These are phyloP conservation scores for Cladophialophora carrionii DNA, from an alignment of 2,329 filamentous ascomycete genomes.

Conservation along the genomic window DNA sequence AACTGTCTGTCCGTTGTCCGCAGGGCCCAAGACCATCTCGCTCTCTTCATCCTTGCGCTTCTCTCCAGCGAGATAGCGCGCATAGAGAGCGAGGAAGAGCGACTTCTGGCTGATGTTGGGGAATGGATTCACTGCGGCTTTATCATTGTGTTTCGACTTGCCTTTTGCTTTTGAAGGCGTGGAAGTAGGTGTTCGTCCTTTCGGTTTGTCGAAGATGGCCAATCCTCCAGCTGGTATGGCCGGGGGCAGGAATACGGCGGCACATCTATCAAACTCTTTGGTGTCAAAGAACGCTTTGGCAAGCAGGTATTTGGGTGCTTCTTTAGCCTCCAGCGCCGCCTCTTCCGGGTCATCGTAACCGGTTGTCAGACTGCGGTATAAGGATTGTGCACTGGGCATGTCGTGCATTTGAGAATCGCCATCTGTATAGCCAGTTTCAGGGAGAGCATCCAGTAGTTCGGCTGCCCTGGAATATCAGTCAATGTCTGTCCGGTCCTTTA, in stretches of 20 bases:
- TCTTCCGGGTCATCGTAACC: slow-evolving; percentile 71
- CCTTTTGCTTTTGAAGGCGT: slow-evolving; percentile 63
- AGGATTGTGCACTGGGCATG: slow-evolving; percentile 54
- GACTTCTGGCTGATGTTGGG: slow-evolving; percentile 80
- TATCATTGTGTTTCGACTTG: slow-evolving; percentile 54
- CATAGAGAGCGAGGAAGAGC: slow-evolving; percentile 87
- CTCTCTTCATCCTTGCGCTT: slow-evolving; percentile 95
- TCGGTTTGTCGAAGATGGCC: slow-evolving; percentile 49
- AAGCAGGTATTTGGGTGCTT: slow-evolving; percentile 81
- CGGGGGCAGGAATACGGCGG: slow-evolving; percentile 83
- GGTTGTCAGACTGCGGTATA: slow-evolving; percentile 53
- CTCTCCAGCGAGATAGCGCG: slow-evolving; percentile 89
- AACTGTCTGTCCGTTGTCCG: slow-evolving; percentile 78
- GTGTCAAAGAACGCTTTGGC: slow-evolving; percentile 96
- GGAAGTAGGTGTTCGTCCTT: slow-evolving; percentile 45
- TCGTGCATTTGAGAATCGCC: slow-evolving; percentile 62
- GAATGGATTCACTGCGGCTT: slow-evolving; percentile 46
- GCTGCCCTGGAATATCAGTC: slow-evolving; percentile 70
- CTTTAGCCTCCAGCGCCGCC: slow-evolving; percentile 73
- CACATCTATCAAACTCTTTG: slow-evolving; percentile 90
- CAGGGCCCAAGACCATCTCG: slow-evolving; percentile 94
- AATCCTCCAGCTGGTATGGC: slow-evolving; percentile 71
- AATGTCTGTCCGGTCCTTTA: slow-evolving; percentile 46
- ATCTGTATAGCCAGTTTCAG: slow-evolving; percentile 58
- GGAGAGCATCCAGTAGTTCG: slow-evolving; percentile 83